Conservation (phyloP, 2,329 filamentous ascomycete species). For the Helicocarpus griseus region DNA sequence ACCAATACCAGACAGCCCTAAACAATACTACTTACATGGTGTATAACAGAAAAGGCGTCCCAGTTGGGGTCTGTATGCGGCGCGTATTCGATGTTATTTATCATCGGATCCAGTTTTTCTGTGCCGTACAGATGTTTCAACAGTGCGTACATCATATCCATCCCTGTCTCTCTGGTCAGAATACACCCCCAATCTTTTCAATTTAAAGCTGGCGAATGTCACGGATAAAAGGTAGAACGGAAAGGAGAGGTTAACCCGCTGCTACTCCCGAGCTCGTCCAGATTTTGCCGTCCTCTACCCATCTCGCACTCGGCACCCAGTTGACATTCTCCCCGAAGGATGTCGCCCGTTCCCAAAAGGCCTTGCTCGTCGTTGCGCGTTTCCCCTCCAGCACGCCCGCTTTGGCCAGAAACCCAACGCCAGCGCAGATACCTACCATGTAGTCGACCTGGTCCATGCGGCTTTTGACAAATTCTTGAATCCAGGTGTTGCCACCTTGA, state of each 20-base stretch:
- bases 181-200: too few species aligned
- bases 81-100: slow-evolving; percentile 2
- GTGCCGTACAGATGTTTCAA: slow-evolving; percentile 1
- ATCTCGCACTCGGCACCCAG: slow-evolving; percentile 7
- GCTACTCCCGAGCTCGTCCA: slow-evolving; percentile 4
- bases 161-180: not conserved
- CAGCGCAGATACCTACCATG: slow-evolving; percentile 7
- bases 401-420: not conserved
- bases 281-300: slow-evolving; percentile 4
- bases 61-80: not conserved
- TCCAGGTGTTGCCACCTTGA: slow-evolving; percentile 12
- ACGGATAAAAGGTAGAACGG: not conserved
- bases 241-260: slow-evolving; percentile 4
- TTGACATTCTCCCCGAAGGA: not conserved
- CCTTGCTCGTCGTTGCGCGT: slow-evolving; percentile 9
- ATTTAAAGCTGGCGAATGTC: too few species aligned
- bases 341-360: not conserved
- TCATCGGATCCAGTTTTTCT: not conserved
- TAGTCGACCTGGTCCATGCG: not conserved
- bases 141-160: slow-evolving; percentile 2
- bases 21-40: not conserved
- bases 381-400: slow-evolving; percentile 2
- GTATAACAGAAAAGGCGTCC: not conserved
- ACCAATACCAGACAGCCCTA: too few species aligned
- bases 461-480: slow-evolving; percentile 10